phyloP scores from a whole-genome alignment of 306 rosid genomes.

The Pyrus pyrifolia region DNA sequence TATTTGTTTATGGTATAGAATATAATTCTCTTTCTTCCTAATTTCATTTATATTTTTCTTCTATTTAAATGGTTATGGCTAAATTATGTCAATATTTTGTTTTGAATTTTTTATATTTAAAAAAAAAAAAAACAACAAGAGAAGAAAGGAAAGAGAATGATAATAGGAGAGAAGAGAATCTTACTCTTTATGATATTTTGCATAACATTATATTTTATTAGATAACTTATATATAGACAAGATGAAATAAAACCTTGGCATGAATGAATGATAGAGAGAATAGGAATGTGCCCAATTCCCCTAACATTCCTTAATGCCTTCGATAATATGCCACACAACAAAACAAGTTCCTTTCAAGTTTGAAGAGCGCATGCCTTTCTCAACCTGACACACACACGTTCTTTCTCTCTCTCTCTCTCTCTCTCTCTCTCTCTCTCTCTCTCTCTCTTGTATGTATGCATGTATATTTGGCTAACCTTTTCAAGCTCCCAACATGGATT shows the following conservation, averaged over 20 bases:
- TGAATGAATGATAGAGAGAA: neutral
- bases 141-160: fast-evolving
- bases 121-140: too few relatives aligned
- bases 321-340: slow-evolving; percentile 3
- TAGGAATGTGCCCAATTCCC: slow-evolving; percentile 8
- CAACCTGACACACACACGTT: slow-evolving; percentile 43
- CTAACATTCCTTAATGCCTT: neutral
- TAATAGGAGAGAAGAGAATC: too few relatives aligned
- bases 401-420: neutral
- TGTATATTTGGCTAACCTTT: slow-evolving; percentile 61
- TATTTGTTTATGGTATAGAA: neutral
- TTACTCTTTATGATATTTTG: neutral
- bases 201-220: neutral
- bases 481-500: slow-evolving; percentile 77
- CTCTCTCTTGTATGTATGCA: neutral
- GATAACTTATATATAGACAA: neutral
- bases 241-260: neutral
- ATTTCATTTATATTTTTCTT: too few relatives aligned
- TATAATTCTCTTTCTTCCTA: too few relatives aligned
- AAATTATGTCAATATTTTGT: too few relatives aligned
- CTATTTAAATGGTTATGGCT: too few relatives aligned
- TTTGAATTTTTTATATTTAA: too few relatives aligned
- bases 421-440: neutral
- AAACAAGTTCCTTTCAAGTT: slow-evolving; percentile 35
- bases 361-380: slow-evolving; percentile 53